Evolutionary conservation across 208 protist genomes (phyloP), one percentile per base, ranked within the genome.

Genomic region (Kentomonas sorsogonicus): DNA sequence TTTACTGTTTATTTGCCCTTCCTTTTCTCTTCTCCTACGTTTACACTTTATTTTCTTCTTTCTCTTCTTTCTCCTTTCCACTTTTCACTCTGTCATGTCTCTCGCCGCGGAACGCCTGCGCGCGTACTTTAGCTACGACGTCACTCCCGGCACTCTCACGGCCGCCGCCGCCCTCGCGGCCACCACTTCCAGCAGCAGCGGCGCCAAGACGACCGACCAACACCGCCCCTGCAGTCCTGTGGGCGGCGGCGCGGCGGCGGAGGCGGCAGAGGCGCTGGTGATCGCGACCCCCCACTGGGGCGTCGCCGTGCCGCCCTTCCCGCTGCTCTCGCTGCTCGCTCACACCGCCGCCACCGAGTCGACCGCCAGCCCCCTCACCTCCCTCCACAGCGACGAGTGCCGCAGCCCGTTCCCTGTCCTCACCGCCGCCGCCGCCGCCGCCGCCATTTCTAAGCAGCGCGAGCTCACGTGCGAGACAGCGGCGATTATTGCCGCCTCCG

Each of bases 21-120:
- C 15, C 48, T 48, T 59, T 30, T n/a, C 47, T 38, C 30, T 59
- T 59, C 15, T 59, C 26, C 36, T 50, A 13, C 10, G 23, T 34
- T 4, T 38, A n/a, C 29, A 11, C 23, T 34, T n/a, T 18, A 10
- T 10, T 33, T 15, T 39, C 36, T 59, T 36, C 13, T 48, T 38
- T 38, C n/a, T 48, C 40, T 22, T 6, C 48, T 59, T 48, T 36
- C 40, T 45, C 23, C 40, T 45, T 25, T 16, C 22, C 3, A 47
- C 43, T 25, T 25, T 55, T 43, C n/a, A n/a, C n/a, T 44, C 43
- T 33, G 10, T 30, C 22, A 16, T 48, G 10, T 48, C 44, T 27
- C 22, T 48, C 9, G 22, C 15, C 30, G 11, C 6, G 16, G 7
- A 18, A 23, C 22, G 30, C 22, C 5, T 33, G n/a, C 48, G 22